Conservation (phyloP, 805 yeast genomes). For the Wickerhamiella galacta region DNA sequence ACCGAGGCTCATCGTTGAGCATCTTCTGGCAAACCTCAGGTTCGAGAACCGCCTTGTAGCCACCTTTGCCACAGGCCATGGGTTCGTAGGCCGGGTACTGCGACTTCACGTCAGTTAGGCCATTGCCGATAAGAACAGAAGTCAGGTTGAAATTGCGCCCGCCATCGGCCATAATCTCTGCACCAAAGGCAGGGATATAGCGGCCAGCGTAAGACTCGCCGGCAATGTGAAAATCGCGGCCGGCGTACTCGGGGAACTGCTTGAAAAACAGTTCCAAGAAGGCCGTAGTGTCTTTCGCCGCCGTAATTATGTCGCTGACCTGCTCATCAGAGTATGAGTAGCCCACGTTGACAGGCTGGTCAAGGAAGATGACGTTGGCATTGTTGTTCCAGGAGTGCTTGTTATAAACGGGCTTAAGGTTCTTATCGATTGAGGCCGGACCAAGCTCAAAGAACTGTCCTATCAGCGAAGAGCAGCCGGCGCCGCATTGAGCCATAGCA, state of each 20-base stretch:
- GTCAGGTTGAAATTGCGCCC: conserved; percentile 48
- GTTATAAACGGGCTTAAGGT: conserved; percentile 47
- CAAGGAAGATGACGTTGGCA: conserved; percentile 73
- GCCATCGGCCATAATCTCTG: conserved; percentile 53
- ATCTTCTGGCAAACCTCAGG: conserved; percentile 63
- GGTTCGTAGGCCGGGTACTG: conserved; percentile 71
- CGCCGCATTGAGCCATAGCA: conserved; percentile 86
- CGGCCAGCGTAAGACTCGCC: conserved; percentile 89
- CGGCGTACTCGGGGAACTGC: conserved; percentile 44
- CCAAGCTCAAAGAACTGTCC: conserved; percentile 81
- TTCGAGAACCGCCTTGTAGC: conserved; percentile 55
- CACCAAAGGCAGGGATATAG: conserved; percentile 78
- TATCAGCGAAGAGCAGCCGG: conserved; percentile 82
- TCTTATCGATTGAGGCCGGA: conserved; percentile 49
- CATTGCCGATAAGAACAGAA: conserved; percentile 79
- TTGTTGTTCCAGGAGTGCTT: conserved; percentile 73
- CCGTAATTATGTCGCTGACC: conserved; percentile 60
- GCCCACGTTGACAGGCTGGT: conserved; percentile 81
- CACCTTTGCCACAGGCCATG: conserved; percentile 93
- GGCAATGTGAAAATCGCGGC: conserved; percentile 58
- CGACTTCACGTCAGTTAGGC: conserved; percentile 68
- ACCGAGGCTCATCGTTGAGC: conserved; percentile 50
- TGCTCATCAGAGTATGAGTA: conserved; percentile 46
- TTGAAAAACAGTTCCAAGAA: conserved; percentile 65
- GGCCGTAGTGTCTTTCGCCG: conserved; percentile 68